phyloP scores from a whole-genome alignment of 768 basidiomycete species.

The Kwoniella sp. region DNA sequence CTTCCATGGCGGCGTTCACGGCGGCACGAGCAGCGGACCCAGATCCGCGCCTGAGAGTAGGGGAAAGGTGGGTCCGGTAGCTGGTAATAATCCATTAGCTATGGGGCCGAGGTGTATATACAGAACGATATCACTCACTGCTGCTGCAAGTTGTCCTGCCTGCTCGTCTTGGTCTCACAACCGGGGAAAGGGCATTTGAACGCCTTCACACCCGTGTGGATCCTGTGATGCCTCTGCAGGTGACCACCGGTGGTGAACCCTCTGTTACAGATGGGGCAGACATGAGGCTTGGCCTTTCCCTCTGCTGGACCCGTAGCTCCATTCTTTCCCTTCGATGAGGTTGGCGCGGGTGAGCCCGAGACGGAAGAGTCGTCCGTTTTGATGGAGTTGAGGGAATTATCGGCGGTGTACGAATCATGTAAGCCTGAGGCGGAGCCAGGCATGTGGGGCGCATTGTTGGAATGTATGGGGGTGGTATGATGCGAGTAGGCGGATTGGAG shows the following conservation, averaged over 20 bases:
- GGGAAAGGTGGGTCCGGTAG: constrained; percentile 52
- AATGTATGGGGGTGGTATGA: constrained; percentile 17
- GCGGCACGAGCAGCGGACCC: constrained; percentile 48
- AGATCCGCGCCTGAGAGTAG: constrained; percentile 45
- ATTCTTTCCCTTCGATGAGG: constrained; percentile 50
- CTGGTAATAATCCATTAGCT: constrained; percentile 17
- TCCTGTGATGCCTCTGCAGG: constrained; percentile 80
- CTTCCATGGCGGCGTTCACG: constrained; percentile 50
- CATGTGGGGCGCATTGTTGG: constrained; percentile 17
- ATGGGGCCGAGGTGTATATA: neutral
- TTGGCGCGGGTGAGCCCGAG: constrained; percentile 14
- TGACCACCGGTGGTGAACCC: constrained; percentile 88
- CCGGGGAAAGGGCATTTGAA: constrained; percentile 95
- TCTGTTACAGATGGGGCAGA: constrained; percentile 73
- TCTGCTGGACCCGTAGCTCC: constrained; percentile 48
- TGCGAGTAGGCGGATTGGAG: constrained; percentile 17
- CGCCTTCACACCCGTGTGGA: constrained; percentile 89
- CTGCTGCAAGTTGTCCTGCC: constrained; percentile 82
- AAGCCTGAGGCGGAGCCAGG: neutral
- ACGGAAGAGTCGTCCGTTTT: constrained; percentile 22
- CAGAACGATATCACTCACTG: constrained; percentile 59
- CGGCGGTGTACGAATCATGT: constrained; percentile 14
- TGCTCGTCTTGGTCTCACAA: constrained; percentile 84
- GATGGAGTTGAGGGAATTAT: constrained; percentile 20
- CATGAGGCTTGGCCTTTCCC: constrained; percentile 59